Evolutionary conservation across 169 alveolate genomes (phyloP), one percentile per base, ranked within the genome.

Genomic region (Plasmodium berghei): DNA sequence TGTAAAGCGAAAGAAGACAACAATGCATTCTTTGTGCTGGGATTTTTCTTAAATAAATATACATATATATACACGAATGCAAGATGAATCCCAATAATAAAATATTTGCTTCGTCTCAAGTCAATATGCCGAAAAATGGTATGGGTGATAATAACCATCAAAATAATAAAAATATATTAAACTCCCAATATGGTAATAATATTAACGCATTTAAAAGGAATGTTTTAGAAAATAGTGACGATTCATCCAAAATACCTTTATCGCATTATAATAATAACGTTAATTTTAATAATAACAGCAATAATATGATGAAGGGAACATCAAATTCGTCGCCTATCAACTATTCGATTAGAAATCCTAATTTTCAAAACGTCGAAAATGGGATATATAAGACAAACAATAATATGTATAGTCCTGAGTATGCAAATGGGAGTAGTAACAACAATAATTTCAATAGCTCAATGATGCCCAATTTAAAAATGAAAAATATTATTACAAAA

Each of bases 261-360:
- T 9, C 5, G n/a, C 16, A 70, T 55, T 64, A 28, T 46, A 46
- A 55, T 12, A 34, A 18, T 40, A 18, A 24, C 64, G 49, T 16
- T 48, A 70, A 5, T 28, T 20, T 28, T 20, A 58, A 58, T 20
- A 58, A 58, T 10, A 49, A 52, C 42, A 12, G 18, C 26, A 70
- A 70, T 49, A 70, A 48, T 49, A 56, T 71, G 5, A 18, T 71
- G 18, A 71, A 71, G 1, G 54, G 42, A 48, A 9, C 54, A n/a
- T 71, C 83, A 2, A 71, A 71, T 48, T 40, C 61, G 9, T 52
- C 83, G 1, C 56, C 83, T 18, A 52, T 52, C 54, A 71, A 20
- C n/a, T 71, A 71, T 71, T 6, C 69, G 0, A 9, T 52, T 22
- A 52, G 42, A 20, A 71, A 71, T 1, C 49, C 24, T 18, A 48